phyloP scores from a whole-genome alignment of 805 yeast species.

The Saturnispora kantuleensis region DNA sequence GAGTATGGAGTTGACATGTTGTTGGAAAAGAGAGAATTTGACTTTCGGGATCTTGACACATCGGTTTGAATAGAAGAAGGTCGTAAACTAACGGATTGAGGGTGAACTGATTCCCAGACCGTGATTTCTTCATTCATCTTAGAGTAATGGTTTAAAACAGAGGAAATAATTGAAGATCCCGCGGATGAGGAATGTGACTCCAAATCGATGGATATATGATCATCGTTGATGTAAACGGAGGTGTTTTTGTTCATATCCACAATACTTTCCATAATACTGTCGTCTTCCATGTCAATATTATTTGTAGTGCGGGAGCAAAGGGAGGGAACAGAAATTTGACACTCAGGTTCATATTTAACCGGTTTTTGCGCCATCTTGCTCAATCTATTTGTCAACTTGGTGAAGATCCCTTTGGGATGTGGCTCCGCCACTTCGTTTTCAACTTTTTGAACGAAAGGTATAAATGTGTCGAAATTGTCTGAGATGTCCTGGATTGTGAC shows the following conservation, averaged over 20 bases:
- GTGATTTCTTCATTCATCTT: background rate
- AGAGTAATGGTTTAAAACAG: conserved; percentile 1
- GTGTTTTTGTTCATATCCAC: background rate
- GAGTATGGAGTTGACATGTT: background rate
- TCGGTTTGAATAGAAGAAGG: background rate
- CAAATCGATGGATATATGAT: conserved; percentile 2
- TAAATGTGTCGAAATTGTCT: no score
- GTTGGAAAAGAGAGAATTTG: conserved; percentile 6
- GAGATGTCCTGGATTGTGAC: background rate
- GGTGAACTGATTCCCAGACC: background rate
- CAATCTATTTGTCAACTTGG: no score
- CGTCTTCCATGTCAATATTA: background rate
- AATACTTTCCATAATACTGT: background rate
- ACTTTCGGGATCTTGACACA: background rate
- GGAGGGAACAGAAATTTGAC: no score
- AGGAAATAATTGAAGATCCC: conserved; percentile 2
- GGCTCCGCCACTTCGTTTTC: no score
- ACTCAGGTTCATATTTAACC: no score
- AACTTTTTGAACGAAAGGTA: no score
- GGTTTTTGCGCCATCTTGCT: no score
- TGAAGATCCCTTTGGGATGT: no score
- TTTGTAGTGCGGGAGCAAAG: background rate
- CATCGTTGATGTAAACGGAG: background rate
- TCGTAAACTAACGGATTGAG: background rate
- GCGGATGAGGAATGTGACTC: conserved; percentile 2